Evolutionary conservation across 225 moss, liverwort and hornwort genomes (phyloP).

Genomic region (Climacium dendroides): DNA sequence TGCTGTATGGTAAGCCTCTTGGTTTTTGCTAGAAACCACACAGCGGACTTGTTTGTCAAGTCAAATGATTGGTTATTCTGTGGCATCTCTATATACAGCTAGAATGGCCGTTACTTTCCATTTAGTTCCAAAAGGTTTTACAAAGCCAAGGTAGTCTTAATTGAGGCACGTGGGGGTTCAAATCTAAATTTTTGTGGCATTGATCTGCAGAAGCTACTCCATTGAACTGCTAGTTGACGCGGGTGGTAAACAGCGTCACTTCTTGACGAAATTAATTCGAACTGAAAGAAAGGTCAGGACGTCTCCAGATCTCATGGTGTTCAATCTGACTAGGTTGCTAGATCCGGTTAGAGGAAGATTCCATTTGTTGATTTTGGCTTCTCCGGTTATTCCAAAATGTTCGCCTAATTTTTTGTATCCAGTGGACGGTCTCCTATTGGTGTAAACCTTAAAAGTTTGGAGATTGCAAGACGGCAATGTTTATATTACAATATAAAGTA

Average conservation of each 20-base stretch:
- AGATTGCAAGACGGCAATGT: neutral
- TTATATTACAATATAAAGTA: neutral
- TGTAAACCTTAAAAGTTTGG: neutral
- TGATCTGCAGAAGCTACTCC: constrained; percentile 19
- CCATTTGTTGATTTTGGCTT: neutral
- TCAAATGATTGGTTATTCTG: neutral
- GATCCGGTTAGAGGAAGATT: neutral
- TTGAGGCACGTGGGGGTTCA: neutral
- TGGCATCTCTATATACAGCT: neutral
- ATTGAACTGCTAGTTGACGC: constrained; percentile 21
- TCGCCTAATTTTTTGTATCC: neutral
- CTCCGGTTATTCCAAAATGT: neutral
- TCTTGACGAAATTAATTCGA: constrained; percentile 30
- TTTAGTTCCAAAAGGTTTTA: neutral
- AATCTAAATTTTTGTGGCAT: neutral
- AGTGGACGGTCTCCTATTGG: too few relatives aligned
- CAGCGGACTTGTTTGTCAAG: neutral
- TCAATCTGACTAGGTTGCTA: neutral
- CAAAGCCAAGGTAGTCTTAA: neutral
- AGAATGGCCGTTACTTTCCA: neutral
- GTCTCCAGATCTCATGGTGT: neutral
- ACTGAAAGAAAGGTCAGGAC: constrained; percentile 31
- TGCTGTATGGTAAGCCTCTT: neutral
- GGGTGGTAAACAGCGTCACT: constrained; percentile 31
- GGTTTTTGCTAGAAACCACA: neutral